Evolutionary conservation across 192 early-diverging fungal species (phyloP).

Genomic region (Linnemannia elongata): DNA sequence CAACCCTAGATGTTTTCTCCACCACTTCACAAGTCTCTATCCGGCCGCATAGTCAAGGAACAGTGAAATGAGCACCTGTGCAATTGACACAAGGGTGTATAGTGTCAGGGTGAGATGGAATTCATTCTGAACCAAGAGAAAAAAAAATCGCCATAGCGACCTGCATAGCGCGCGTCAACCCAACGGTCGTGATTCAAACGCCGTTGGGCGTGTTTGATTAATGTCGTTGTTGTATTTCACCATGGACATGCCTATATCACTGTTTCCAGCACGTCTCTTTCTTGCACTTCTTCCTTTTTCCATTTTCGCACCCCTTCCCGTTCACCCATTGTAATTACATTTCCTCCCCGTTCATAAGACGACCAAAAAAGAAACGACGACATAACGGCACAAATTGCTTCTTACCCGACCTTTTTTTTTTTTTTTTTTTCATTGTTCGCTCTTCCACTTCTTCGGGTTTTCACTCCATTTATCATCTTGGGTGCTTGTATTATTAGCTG

Average conservation of each 20-base stretch:
- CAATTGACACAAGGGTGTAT: neutral
- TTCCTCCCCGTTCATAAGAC: no score
- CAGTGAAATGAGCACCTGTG: neutral
- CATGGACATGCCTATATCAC: no score
- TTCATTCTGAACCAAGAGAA: neutral
- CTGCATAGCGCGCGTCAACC: neutral
- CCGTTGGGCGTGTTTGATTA: no score
- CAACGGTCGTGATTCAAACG: neutral
- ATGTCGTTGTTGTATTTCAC: no score
- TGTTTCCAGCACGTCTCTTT: neutral
- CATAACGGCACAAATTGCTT: no score
- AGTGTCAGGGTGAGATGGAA: neutral
- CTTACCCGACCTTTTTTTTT: no score
- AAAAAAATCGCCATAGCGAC: neutral
- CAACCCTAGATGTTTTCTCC: neutral
- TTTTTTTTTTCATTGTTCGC: no score
- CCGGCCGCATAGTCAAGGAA: neutral
- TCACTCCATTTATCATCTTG: neutral
- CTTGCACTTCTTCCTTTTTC: no score
- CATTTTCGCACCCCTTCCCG: no score
- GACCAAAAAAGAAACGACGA: no score
- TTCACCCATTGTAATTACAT: no score
- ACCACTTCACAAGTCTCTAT: neutral
- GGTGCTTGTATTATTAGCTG: neutral
- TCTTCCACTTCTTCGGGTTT: no score